These are phyloP conservation scores for Colletotrichum sp. DNA, from an alignment of 2,329 filamentous ascomycete genomes.

Conservation along the genomic window DNA sequence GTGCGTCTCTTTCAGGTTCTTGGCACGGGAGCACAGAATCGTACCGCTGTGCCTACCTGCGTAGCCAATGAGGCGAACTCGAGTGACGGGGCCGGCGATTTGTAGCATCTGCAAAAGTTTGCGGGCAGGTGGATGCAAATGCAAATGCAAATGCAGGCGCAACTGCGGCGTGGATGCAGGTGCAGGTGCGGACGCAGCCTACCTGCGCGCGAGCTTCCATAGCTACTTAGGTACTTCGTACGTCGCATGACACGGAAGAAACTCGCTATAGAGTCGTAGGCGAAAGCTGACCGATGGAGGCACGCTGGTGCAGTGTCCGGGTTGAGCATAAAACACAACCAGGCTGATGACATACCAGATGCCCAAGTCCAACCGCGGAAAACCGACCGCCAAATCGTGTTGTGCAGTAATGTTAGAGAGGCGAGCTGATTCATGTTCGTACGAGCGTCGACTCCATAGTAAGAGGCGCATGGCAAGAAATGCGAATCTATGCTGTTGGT, in stretches of 20 bases:
- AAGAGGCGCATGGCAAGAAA: background rate
- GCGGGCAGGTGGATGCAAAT: background rate
- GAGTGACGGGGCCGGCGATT: background rate
- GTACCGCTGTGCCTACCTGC: background rate
- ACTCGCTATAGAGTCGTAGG: background rate
- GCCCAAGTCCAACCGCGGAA: background rate
- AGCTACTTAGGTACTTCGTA: background rate
- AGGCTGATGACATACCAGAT: background rate
- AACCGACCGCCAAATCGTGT: background rate
- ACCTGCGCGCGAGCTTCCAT: background rate
- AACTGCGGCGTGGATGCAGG: background rate
- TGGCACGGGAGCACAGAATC: background rate
- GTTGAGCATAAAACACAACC: background rate
- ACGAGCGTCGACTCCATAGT: background rate
- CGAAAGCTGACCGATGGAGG: background rate
- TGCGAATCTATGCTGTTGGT: background rate
- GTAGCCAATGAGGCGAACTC: background rate
- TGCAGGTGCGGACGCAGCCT: conserved; percentile 1
- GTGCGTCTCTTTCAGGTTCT: background rate
- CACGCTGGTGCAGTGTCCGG: background rate
- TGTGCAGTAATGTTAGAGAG: background rate
- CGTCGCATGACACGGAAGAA: conserved; percentile 1
- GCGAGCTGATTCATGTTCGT: background rate
- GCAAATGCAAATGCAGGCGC: background rate
- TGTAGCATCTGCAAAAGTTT: background rate